Base-by-base conservation (phyloP, 805 yeast genomes). In the Kurtzmaniella cleridarum region DNA sequence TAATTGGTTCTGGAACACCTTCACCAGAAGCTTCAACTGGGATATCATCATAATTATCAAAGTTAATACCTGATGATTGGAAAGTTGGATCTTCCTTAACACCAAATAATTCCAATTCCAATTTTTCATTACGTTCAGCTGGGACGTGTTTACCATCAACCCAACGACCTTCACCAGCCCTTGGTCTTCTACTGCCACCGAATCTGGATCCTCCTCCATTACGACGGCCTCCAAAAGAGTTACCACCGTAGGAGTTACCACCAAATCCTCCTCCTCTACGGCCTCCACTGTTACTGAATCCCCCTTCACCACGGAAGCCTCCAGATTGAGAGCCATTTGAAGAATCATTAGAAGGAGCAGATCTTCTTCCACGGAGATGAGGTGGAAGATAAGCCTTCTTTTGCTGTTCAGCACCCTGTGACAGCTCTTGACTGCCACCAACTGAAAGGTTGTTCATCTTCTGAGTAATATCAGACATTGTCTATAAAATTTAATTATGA, bases 11-110 rank as follows among this genome's bases (percentile, higher is more conserved):
- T 45, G 98, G 98, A 40, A 88, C 95, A 44, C 84, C 79, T 30
- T 83, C 84, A 69, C 99, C 99, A 35, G 95, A 69, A 36, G 97
- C 99, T 69, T 93, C 98, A 47, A 93, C 97, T 44, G 98, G 98
- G 48, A 93, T 93, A 43, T 95, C 98, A 63, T 93, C 99, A 67
- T 93, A 93, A 74, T 87, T 89, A 66, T 95, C 99, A 59, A 93
- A 93, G 73, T 93, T 93, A 69, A 93, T 93, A 76, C 99, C 99
- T 29, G 96, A 84, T 38, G 95, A 81, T 73, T 86, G 96, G 71
- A 81, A 79, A 30, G 60, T 56, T 53, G 88, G 75, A 55, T 81
- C 95, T 39, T 81, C 87, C 38, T 74, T 75, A 35, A 75, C 71
- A 55, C 99, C 98, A 54, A 85, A 95, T 46, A 93, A 72, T 56